Percentiles rank a stretch among this genome's conserved stretches.
phyloP scores from a whole-genome alignment of 75 land plant genomes.

The Pseudotsuga menziesii region DNA sequence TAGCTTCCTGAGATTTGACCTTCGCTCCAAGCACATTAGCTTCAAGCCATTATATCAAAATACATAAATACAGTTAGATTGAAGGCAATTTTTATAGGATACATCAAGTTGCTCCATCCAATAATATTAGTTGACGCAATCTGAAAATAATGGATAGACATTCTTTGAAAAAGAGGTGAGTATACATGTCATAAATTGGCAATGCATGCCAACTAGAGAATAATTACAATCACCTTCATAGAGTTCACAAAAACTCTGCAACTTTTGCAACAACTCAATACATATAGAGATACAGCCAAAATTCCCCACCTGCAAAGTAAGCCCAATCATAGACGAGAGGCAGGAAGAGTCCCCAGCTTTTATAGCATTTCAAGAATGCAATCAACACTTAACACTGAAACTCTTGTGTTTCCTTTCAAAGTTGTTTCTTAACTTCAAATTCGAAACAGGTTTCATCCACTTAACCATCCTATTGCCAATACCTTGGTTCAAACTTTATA shows the following conservation, averaged over 20 bases:
- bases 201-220: not conserved
- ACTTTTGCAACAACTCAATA: not conserved
- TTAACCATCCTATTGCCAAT: not conserved
- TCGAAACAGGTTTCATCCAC: not conserved
- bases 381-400: not conserved
- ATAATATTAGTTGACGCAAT: not conserved
- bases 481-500: not conserved
- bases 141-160: not conserved
- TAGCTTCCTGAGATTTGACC: too few species aligned
- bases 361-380: not conserved
- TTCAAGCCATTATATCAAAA: too few species aligned
- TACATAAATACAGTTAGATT: too few species aligned
- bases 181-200: slow-evolving; percentile 3
- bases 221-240: not conserved
- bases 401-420: not conserved
- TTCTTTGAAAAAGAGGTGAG: not conserved
- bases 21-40: too few species aligned
- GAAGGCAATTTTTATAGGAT: too few species aligned
- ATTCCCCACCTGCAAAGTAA: not conserved
- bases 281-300: not conserved
- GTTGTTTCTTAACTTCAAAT: not conserved
- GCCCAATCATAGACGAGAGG: not conserved
- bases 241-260: too few species aligned
- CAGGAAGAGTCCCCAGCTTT: too few species aligned
- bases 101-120: not conserved